Base-by-base conservation (phyloP, 768 basidiomycete genomes). In the Podaxis sp. region DNA sequence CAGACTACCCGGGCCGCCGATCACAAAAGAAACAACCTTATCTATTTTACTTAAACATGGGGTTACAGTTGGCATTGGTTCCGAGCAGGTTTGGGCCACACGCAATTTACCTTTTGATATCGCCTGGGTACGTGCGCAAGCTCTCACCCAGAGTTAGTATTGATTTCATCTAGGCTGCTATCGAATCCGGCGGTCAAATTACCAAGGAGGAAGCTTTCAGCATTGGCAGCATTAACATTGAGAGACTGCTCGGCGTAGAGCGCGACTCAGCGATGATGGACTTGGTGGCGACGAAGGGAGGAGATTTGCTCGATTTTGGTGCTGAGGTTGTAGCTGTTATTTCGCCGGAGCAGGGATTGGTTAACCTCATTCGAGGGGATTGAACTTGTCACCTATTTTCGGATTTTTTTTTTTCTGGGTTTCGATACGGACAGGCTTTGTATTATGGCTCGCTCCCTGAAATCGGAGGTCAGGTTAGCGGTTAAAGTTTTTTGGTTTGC, bases 21-120 rank as follows among this genome's bases (percentile, higher is more conserved):
- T 93, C 11, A 82, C 89, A 6, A 76, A 72, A 40, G 69, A 79
- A 55, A 81, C 72, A 38, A 79, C 73, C 64, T 82, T 93, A 44
- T 76, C 82, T 23, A 78, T 78, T 55, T 81, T 98, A 21, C 69
- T 88, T 16, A 76, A 77, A 2, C 82, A 90, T 47, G 87, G 86
- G 27, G 90, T 97, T 14, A 84, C 83, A 4, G 86, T 92, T 35
- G 90, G 84, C 6, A 68, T 93, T 50, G 89, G 88, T 16, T 75
- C 76, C 50, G 72, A 79, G 48, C 84, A 86, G 62, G 81, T 82
- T 42, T 93, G 88, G 88, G 78, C 81, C 27, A 87, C 89, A 5
- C 83, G 90, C 25, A 92, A 89, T 68, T 79, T 89, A 9, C 83
- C 89, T 14, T 90, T 93, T 64, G 93, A 96, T 64, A 73, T 85